Evolutionary conservation across 2,329 filamentous ascomycete species (phyloP), one percentile per base, ranked within the genome.

Genomic region (Aciculosporium take): DNA sequence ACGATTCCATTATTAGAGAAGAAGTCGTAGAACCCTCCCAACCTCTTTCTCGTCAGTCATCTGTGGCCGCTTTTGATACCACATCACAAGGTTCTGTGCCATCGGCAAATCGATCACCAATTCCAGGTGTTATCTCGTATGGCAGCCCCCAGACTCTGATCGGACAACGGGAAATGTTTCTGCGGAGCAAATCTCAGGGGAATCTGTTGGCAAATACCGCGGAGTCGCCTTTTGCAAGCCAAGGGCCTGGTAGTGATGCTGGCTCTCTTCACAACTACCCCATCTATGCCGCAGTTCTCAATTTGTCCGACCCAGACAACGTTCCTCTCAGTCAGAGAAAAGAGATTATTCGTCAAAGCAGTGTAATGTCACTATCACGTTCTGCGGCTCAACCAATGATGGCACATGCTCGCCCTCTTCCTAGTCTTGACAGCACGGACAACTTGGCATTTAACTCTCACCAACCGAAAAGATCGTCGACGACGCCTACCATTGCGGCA

Each of bases 311-410:
- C 48, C 64, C 69, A 1, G 84, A 88, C 45, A 74, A 87, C 42
- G 67, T 89, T 49, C 79, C 84, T 0, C 67, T 91, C 15, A 81
- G 76, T 32, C 74, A 82, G 51, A 77, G 83, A 33, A 72, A 71
- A 42, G 63, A 73, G 35, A 58, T 82, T 23, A 74, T 83, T 42
- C 74, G 72, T 25, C 69, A 73, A 32, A 67, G 56, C 47, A 71
- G 66, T 51, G 46, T 64, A 37, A 56, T 61, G 47, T 51, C 50
- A 31, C 58, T 55, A 31, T 50, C 44, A 5, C 39, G 31, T 6
- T 33, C 44, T 10, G 52, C 9, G 39, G 49, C 53, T 50, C 56
- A n/a, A 47, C 48, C 48, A 10, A 46, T 45, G 13, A 48, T 51
- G 23, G 30, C 9, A 10, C 20, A 29, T 9, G 41, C 49, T 18